Percentiles rank a stretch among this genome's conserved stretches.
Conservation (phyloP, 2,329 filamentous ascomycete genomes). For the Ascocoryne sarcoides region DNA sequence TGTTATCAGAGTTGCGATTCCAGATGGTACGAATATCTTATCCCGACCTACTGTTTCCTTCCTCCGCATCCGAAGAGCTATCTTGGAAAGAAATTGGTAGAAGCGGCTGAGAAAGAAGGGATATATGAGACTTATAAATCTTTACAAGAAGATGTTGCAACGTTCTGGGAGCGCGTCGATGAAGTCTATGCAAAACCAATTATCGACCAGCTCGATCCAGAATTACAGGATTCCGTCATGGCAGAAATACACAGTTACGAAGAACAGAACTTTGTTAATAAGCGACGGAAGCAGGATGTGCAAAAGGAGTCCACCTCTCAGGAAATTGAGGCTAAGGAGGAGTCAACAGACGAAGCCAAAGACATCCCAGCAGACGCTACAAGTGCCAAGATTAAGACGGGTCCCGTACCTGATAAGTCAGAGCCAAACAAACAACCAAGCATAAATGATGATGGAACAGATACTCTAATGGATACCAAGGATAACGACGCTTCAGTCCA, state of each 20-base stretch:
- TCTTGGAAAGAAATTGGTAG: conserved; percentile 73
- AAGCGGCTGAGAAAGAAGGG: conserved; percentile 64
- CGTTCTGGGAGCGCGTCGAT: conserved; percentile 78
- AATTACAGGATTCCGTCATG: conserved; percentile 53
- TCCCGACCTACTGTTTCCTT: conserved; percentile 86
- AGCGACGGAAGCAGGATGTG: too few species aligned
- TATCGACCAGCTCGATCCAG: conserved; percentile 52
- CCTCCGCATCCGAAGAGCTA: conserved; percentile 86
- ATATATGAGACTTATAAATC: conserved; percentile 59
- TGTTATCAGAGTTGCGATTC: conserved; percentile 94
- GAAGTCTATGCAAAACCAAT: conserved; percentile 70
- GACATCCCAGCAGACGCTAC: neutral
- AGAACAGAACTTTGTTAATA: too few species aligned
- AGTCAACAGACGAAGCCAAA: conserved; percentile 3
- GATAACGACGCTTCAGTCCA: too few species aligned
- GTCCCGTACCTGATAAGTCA: neutral
- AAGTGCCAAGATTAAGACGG: neutral
- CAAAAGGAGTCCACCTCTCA: neutral
- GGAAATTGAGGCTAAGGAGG: conserved; percentile 9
- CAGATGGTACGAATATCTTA: conserved; percentile 92
- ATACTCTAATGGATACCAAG: neutral
- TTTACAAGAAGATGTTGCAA: conserved; percentile 66
- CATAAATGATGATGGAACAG: neutral
- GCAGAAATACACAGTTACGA: conserved; percentile 44
- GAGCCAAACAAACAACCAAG: neutral